Conservation (phyloP, 208 protist species). For the Acanthamoeba rhysodes region DNA sequence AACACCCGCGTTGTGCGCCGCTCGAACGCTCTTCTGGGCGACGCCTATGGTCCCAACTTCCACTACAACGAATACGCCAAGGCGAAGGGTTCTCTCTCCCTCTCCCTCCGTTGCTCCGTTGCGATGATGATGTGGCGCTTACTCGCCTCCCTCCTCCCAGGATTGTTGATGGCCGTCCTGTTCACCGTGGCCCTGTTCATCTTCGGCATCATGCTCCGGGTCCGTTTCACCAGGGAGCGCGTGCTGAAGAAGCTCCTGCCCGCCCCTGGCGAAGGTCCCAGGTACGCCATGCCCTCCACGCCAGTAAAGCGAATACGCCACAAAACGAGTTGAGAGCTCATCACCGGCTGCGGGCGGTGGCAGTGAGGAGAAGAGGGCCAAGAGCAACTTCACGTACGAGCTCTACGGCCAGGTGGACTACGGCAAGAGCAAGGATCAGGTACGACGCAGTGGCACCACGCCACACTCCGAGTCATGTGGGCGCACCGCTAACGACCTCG, state of each 20-base stretch:
- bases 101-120: not conserved
- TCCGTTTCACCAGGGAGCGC: slow-evolving; percentile 28
- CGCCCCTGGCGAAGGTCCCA: slow-evolving; percentile 53
- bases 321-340: not conserved
- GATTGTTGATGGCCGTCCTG: slow-evolving; percentile 5
- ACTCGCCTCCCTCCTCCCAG: not conserved
- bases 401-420: slow-evolving; percentile 40
- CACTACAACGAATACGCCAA: slow-evolving; percentile 60
- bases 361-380: slow-evolving; percentile 51
- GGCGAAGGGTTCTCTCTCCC: not conserved
- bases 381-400: slow-evolving; percentile 37
- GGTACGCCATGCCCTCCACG: not conserved
- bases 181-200: not conserved
- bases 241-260: slow-evolving; percentile 34
- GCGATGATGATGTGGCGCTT: not conserved
- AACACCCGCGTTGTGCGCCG: slow-evolving; percentile 78
- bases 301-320: too few species aligned
- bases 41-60: slow-evolving; percentile 67
- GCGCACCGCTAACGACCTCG: not conserved
- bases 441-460: not conserved
- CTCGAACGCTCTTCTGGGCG: slow-evolving; percentile 26
- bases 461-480: too few species aligned
- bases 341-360: not conserved
- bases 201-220: not conserved
- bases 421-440: not conserved